Base-by-base conservation (phyloP, 208 protist species). In the Trypanosoma caninum region DNA sequence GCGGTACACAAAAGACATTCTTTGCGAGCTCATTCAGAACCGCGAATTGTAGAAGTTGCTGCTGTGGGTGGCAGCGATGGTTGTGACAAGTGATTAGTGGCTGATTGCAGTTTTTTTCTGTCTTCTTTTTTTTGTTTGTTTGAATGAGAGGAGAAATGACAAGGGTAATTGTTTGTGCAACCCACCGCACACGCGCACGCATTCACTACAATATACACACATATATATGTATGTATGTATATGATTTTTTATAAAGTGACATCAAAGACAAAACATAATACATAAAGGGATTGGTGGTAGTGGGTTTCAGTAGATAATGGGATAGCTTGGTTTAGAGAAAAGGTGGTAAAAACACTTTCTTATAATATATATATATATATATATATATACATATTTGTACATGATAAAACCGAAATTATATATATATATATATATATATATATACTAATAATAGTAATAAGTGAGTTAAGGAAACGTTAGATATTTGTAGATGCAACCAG, bases 1-100 rank as follows among this genome's bases (percentile, higher is more conserved):
- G 38, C 61, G 52, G 13, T 72, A 72, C 51, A 76, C 70, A 13
- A 76, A 72, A 48, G 70, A 76, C 28, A 71, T 76, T 60, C 61
- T 76, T 34, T 65, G 70, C 37, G 60, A 71, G 20, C 70, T 76
- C 33, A 76, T 76, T 40, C 57, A 69, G 20, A 71, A 76, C 45
- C 70, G 70, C 31, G 70, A 76, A 25, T 27, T 76, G 37, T 76
- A 66, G 38, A 13, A n/a, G 48, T 20, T 10, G 22, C 23, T 5
- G 38, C 34, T 27, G 35, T 14, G 6, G 22, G 18, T 4, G 14
- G 34, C 9, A 28, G 18, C 2, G 35, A n/a, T n/a, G n/a, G n/a
- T n/a, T n/a, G n/a, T n/a, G n/a, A n/a, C n/a, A n/a, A n/a, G n/a
- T n/a, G n/a, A n/a, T n/a, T n/a, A n/a, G n/a, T n/a, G n/a, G n/a